Base-by-base conservation (phyloP, 306 rosid species). In the Rubus parviflorus region DNA sequence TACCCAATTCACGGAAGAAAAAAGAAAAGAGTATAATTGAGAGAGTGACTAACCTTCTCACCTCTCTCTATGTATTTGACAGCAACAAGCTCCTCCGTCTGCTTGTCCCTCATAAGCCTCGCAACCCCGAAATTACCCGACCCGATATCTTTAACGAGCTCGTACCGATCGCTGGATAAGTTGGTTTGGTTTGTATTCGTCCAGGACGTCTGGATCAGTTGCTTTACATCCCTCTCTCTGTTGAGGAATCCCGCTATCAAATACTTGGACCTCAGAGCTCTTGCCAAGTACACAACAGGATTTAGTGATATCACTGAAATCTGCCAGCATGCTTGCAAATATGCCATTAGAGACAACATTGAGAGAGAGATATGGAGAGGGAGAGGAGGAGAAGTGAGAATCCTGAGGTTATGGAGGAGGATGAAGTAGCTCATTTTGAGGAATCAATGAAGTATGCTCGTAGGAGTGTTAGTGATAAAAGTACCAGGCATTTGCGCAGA, bases 21-120 rank as follows among this genome's bases (percentile, higher is more conserved):
- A 49, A 1, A 13, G 17, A 15, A 57, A 80, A 23, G 46, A n/a
- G 8, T 0, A 57, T 22, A 51, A 53, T 43, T 61, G 1, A 70
- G 76, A 30, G 56, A 88, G 72, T 37, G 61, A 88, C 88, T 69
- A 81, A 94, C 97, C 98, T 92, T 94, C 84, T 92, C 97, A 88
- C 98, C 98, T 87, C 98, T 86, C 92, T 94, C 97, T 84, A 94
- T 92, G 86, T 94, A 94, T 85, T 94, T 92, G 38, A 90, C 98
- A 14, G 98, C 98, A 76, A 92, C 98, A 75, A 92, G 97, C 83
- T 94, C 91, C 10, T 89, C 97, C 2, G 90, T 94, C 63, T 88
- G 93, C 78, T 86, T 92, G 72, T 94, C 98, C 81, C 97, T 92
- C 95, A 94, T 94, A 49, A 90, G 87, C 88, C 98, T 88, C 0